Evolutionary conservation across 257 asterid species (phyloP), one percentile per base, ranked within the genome.

Genomic region (Mentha longifolia): DNA sequence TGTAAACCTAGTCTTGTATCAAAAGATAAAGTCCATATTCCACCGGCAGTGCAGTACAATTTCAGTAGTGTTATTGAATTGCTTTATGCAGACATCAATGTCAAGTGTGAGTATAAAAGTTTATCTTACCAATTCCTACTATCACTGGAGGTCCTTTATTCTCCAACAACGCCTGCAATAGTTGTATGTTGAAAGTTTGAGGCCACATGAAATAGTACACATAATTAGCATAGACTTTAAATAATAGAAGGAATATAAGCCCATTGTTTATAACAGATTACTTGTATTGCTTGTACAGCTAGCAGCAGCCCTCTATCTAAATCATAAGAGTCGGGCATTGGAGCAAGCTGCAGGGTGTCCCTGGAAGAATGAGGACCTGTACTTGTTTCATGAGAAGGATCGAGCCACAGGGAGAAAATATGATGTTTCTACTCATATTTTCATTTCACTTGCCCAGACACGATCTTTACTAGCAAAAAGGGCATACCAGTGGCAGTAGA

Each of bases 271-370:
- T n/a, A n/a, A 43, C 16, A 63, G 50, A 57, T 70, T 76, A 89
- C 98, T 85, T 91, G 98, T 76, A 95, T 92, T 43, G 96, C 99
- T 82, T 95, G 99, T 37, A 95, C 98, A 77, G 97, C 85, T 72
- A 95, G 96, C 76, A 95, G 97, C 83, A 95, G 75, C 77, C 99
- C 99, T 84, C 99, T 84, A 78, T 95, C 99, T 74, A 95, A 80
- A 84, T 95, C 98, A 81, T 88, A 95, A 54, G 97, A 92, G 72
- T 89, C 98, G 33, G 95, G 91, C 92, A 95, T 84, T 42, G 99
- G 94, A 81, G 92, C 97, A 80, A 95, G 99, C 82, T 82, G 92
- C 77, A 84, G 70, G 65, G 77, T 80, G 65, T 80, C 86, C 86
- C 92, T 81, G 80, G 95, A 91, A 83, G 91, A 84, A 79, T 84